These are phyloP conservation scores for Areca catechu DNA, from an alignment of 176 grass and related monocot species.

Conservation along the genomic window DNA sequence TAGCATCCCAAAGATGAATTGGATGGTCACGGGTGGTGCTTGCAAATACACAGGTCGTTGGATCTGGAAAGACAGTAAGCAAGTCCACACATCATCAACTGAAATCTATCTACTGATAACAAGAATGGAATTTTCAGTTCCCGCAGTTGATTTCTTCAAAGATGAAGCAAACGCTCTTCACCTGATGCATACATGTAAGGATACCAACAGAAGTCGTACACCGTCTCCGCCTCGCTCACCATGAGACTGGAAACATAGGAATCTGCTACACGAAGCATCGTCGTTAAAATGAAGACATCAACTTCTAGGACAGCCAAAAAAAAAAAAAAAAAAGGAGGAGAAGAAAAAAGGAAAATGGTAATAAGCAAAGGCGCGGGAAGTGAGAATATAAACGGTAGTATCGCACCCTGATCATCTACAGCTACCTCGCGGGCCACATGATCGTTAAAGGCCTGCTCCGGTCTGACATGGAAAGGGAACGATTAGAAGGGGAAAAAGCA, in stretches of 20 bases:
- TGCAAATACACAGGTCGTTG: constrained; percentile 73
- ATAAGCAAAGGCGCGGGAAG: too few species aligned
- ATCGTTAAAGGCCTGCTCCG: constrained; percentile 41
- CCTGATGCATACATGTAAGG: constrained; percentile 77
- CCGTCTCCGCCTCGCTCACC: constrained; percentile 69
- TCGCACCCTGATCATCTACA: constrained; percentile 39
- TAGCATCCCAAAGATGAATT: constrained; percentile 89
- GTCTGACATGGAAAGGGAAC: constrained; percentile 27
- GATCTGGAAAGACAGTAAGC: constrained; percentile 39
- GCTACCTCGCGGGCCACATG: constrained; percentile 17
- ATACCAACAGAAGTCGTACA: constrained; percentile 96
- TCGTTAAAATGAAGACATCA: too few species aligned
- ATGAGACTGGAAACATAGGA: constrained; percentile 59
- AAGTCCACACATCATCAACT: constrained; percentile 16
- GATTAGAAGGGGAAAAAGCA: not conserved
- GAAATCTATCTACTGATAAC: not conserved
- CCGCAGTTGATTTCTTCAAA: not conserved
- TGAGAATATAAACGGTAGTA: too few species aligned
- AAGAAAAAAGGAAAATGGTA: too few species aligned
- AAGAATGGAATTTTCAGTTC: too few species aligned
- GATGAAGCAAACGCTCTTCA: constrained; percentile 7
- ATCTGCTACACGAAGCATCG: constrained; percentile 28
- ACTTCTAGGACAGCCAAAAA: too few species aligned
- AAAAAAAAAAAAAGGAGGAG: too few species aligned
- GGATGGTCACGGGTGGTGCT: constrained; percentile 78